Conservation (phyloP, 2,329 filamentous ascomycete species). For the Sarocladiaceae sp. region DNA sequence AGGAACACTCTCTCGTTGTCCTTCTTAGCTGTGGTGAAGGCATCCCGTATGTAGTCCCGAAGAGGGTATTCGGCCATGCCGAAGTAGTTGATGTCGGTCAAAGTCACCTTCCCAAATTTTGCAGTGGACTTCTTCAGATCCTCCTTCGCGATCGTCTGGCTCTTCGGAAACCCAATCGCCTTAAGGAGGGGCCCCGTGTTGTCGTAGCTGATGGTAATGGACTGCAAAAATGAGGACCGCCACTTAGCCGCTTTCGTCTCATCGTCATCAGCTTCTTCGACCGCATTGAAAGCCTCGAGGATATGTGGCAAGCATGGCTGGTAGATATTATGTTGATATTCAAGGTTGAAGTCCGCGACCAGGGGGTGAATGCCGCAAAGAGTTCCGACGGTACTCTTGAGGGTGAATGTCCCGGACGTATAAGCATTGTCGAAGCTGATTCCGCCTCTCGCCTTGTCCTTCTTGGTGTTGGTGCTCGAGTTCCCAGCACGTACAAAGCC, state of each 20-base stretch:
- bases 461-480: slow-evolving; percentile 8
- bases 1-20: slow-evolving; percentile 28
- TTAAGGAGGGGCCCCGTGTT: slow-evolving; percentile 27
- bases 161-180: slow-evolving; percentile 23
- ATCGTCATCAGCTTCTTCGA: slow-evolving; percentile 12
- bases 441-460: slow-evolving; percentile 26
- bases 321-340: slow-evolving; percentile 36
- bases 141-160: slow-evolving; percentile 22
- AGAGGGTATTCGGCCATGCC: slow-evolving; percentile 26
- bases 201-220: slow-evolving; percentile 28
- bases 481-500: slow-evolving; percentile 21
- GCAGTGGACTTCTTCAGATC: slow-evolving; percentile 24
- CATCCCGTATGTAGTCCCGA: slow-evolving; percentile 28
- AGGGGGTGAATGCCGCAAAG: slow-evolving; percentile 38
- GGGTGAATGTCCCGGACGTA: slow-evolving; percentile 37
- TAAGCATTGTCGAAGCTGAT: slow-evolving; percentile 35
- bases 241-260: slow-evolving; percentile 18
- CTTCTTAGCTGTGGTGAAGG: slow-evolving; percentile 24
- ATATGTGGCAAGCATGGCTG: slow-evolving; percentile 39
- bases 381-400: slow-evolving; percentile 37
- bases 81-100: slow-evolving; percentile 31
- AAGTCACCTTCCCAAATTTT: slow-evolving; percentile 23
- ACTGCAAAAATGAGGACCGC: slow-evolving; percentile 28
- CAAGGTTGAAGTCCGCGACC: slow-evolving; percentile 37
- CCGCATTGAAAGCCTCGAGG: slow-evolving; percentile 27